phyloP scores from a whole-genome alignment of 2,329 filamentous ascomycete genomes.

The Fusarium nematophilum region DNA sequence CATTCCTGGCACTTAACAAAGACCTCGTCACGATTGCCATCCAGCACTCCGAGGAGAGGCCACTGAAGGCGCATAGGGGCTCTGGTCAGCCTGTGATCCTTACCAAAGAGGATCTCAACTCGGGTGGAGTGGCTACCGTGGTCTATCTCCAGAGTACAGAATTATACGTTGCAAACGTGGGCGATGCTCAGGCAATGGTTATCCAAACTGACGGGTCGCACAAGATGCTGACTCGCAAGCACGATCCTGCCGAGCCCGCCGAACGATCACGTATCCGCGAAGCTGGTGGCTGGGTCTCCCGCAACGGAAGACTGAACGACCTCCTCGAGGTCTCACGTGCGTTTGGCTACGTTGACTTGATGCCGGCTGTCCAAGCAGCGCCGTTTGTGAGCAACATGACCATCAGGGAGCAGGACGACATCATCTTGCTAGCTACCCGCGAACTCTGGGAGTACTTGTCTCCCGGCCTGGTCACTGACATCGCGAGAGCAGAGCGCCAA shows the following conservation, averaged over 20 bases:
- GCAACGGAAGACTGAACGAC: constrained; percentile 94
- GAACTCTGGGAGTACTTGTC: constrained; percentile 97
- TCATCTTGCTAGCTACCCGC: constrained; percentile 88
- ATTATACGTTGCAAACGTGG: constrained; percentile 93
- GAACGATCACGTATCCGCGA: constrained; percentile 93
- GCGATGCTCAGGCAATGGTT: constrained; percentile 94
- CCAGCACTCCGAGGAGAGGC: constrained; percentile 81
- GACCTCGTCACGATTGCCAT: constrained; percentile 88
- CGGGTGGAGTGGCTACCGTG: constrained; percentile 91
- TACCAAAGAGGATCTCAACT: constrained; percentile 88
- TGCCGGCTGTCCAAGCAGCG: constrained; percentile 92
- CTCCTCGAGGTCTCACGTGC: constrained; percentile 90
- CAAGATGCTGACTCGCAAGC: constrained; percentile 87
- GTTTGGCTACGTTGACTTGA: constrained; percentile 93
- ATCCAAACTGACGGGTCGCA: constrained; percentile 89
- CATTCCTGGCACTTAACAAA: constrained; percentile 92
- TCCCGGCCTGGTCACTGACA: constrained; percentile 90
- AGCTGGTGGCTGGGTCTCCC: constrained; percentile 94
- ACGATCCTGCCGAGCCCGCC: constrained; percentile 87
- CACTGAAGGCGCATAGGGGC: constrained; percentile 73
- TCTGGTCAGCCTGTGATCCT: constrained; percentile 80
- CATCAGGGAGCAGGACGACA: constrained; percentile 89
- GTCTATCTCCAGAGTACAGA: constrained; percentile 91
- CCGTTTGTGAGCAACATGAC: constrained; percentile 84
- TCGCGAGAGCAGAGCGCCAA: constrained; percentile 84